Percentiles rank a stretch among this genome's conserved stretches.
phyloP scores from a whole-genome alignment of 2,329 filamentous ascomycete species.

The Pseudogymnoascus sp. region DNA sequence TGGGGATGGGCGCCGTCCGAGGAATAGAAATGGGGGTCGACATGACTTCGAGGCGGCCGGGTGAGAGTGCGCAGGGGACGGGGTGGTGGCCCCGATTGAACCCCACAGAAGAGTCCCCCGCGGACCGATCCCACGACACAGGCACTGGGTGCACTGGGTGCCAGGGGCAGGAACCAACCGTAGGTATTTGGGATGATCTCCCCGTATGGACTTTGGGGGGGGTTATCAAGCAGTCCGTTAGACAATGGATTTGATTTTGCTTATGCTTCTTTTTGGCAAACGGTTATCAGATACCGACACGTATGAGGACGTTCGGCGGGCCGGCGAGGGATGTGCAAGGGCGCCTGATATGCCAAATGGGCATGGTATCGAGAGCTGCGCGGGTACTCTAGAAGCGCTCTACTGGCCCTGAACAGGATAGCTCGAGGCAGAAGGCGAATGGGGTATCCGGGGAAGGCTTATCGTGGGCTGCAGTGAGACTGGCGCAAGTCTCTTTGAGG shows the following conservation, averaged over 20 bases:
- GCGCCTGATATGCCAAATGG: conserved; percentile 3
- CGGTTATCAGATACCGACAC: conserved; percentile 2
- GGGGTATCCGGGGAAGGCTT: conserved; percentile 4
- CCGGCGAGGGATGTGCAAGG: conserved; percentile 2
- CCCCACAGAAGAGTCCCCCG: conserved; percentile 5
- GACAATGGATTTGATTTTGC: not conserved
- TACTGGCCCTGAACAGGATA: conserved; percentile 4
- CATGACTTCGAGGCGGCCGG: conserved; percentile 33
- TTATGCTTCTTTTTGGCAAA: not conserved
- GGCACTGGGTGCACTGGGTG: not conserved
- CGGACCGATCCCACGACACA: not conserved
- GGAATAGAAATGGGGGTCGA: conserved; percentile 47
- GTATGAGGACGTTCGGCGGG: conserved; percentile 1
- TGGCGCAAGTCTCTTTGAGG: not conserved
- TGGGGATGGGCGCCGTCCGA: conserved; percentile 59
- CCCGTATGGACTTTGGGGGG: not conserved
- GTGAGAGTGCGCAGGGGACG: conserved; percentile 6
- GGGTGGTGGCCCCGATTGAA: not conserved
- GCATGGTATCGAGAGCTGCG: conserved; percentile 4
- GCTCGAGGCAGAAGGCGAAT: conserved; percentile 4
- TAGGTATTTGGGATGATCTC: not conserved
- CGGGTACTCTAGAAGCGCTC: conserved; percentile 4
- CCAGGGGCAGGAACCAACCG: conserved; percentile 2
- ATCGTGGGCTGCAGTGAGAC: conserved; percentile 3
- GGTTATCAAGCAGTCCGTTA: not conserved